Evolutionary conservation across 2,329 filamentous ascomycete species (phyloP).

Genomic region (Teratosphaeria destructans): DNA sequence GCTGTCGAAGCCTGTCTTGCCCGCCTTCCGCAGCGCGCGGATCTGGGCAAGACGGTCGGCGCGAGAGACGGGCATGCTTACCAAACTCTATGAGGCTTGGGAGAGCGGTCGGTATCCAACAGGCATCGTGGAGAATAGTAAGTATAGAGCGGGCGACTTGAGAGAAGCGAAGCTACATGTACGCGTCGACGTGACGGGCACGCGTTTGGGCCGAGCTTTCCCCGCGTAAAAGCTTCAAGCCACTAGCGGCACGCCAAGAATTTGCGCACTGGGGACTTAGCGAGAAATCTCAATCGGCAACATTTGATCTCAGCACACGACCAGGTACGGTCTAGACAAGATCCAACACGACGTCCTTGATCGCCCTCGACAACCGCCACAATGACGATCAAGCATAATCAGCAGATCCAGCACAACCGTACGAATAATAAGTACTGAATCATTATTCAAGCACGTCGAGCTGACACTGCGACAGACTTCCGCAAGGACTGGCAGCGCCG

Average conservation of each 20-base stretch:
- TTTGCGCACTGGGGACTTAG: neutral
- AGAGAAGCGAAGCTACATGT: neutral
- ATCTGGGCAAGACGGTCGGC: slow-evolving; percentile 56
- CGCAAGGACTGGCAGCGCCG: slow-evolving; percentile 99
- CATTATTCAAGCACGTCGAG: neutral
- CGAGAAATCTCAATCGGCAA: slow-evolving; percentile 1
- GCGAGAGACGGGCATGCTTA: slow-evolving; percentile 21
- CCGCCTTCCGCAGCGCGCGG: slow-evolving; percentile 69
- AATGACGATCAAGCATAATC: slow-evolving; percentile 98
- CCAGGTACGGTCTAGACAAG: slow-evolving; percentile 2
- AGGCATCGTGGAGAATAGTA: neutral
- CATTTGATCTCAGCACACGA: neutral
- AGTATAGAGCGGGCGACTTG: neutral
- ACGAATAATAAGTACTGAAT: slow-evolving; percentile 10
- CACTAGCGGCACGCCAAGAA: neutral
- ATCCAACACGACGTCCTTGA: slow-evolving; percentile 4
- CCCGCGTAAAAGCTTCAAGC: neutral
- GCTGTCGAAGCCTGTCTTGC: slow-evolving; percentile 79
- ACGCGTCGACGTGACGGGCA: neutral
- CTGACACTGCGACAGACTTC: slow-evolving; percentile 60
- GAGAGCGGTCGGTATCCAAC: neutral
- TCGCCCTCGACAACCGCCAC: slow-evolving; percentile 7
- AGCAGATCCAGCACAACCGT: slow-evolving; percentile 91
- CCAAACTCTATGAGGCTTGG: neutral
- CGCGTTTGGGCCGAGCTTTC: neutral